A percentile compares a stretch with the other conserved stretches of the same genome.
Evolutionary conservation across 176 grass and related monocot genomes (phyloP).

Genomic region (Musa itinerans): DNA sequence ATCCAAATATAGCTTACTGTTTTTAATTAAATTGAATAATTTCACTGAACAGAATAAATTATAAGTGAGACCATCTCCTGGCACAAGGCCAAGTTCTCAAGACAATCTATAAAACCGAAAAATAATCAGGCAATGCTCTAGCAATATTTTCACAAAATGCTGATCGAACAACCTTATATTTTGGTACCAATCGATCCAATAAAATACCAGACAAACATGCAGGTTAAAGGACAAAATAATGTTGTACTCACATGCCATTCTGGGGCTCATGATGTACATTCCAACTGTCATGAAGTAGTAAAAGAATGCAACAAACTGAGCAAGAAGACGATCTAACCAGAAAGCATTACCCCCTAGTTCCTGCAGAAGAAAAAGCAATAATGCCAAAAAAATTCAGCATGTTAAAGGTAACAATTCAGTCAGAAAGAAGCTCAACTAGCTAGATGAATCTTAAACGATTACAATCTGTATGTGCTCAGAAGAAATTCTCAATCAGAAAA

Average conservation of each 20-base stretch:
- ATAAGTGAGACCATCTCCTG: too few species aligned
- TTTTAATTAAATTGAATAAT: not conserved
- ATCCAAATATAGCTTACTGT: not conserved
- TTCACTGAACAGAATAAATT: not conserved
- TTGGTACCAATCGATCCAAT: not conserved
- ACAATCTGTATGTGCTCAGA: not conserved
- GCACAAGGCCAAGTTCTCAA: too few species aligned
- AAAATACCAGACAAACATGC: not conserved
- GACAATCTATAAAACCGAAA: too few species aligned
- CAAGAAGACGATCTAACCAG: slow-evolving; percentile 66
- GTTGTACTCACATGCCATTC: slow-evolving; percentile 82
- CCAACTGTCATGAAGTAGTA: slow-evolving; percentile 92
- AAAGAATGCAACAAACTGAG: slow-evolving; percentile 56
- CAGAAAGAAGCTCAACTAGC: not conserved
- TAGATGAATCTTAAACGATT: not conserved
- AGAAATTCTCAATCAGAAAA: not conserved
- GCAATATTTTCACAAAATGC: too few species aligned
- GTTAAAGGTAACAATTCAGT: not conserved
- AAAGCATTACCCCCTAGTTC: slow-evolving; percentile 76
- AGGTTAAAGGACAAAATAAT: slow-evolving; percentile 8
- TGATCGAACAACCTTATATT: not conserved
- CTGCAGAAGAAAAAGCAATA: slow-evolving; percentile 29
- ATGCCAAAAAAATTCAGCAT: not conserved
- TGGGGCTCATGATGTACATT: slow-evolving; percentile 89
- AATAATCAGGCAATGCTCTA: too few species aligned